Conservation (phyloP, 2,329 filamentous ascomycete species). For the Xylariaceae sp. region DNA sequence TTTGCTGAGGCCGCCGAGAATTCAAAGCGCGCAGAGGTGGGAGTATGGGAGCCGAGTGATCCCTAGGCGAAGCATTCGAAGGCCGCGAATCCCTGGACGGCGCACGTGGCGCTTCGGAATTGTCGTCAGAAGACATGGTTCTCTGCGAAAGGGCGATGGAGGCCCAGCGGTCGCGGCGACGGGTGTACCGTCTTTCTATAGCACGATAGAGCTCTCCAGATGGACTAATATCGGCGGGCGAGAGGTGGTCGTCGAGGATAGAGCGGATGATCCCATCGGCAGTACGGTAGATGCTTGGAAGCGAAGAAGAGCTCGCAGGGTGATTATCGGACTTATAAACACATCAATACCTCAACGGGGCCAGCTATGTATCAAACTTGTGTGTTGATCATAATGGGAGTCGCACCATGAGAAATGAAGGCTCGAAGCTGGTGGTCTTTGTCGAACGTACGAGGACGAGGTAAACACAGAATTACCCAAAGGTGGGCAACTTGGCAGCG, state of each 20-base stretch:
- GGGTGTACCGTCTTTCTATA: slow-evolving; percentile 37
- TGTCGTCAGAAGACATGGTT: slow-evolving; percentile 34
- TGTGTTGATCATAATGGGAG: slow-evolving; percentile 2
- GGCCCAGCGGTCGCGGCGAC: slow-evolving; percentile 24
- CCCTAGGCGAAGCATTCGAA: slow-evolving; percentile 22
- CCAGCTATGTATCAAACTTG: neutral
- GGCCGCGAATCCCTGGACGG: slow-evolving; percentile 32
- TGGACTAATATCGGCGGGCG: slow-evolving; percentile 34
- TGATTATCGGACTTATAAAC: slow-evolving; percentile 29
- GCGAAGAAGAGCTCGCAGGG: slow-evolving; percentile 23
- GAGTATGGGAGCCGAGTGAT: slow-evolving; percentile 27
- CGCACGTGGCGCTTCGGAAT: slow-evolving; percentile 32
- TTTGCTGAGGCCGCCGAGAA: slow-evolving; percentile 23
- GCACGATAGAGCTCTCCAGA: slow-evolving; percentile 40
- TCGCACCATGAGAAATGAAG: slow-evolving; percentile 32
- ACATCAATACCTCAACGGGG: slow-evolving; percentile 8
- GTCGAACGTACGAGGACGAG: too few species aligned
- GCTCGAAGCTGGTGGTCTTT: neutral
- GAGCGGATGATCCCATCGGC: slow-evolving; percentile 33
- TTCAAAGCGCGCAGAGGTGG: slow-evolving; percentile 34
- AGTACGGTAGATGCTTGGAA: slow-evolving; percentile 23
- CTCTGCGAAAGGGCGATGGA: slow-evolving; percentile 20
- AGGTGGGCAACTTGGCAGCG: too few species aligned
- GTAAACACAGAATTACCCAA: too few species aligned
- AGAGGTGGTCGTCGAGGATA: slow-evolving; percentile 35